A percentile compares a stretch with the other conserved stretches of the same genome.
These are phyloP conservation scores for Harringtonia aguacate DNA, from an alignment of 2,329 filamentous ascomycete species.

Conservation along the genomic window DNA sequence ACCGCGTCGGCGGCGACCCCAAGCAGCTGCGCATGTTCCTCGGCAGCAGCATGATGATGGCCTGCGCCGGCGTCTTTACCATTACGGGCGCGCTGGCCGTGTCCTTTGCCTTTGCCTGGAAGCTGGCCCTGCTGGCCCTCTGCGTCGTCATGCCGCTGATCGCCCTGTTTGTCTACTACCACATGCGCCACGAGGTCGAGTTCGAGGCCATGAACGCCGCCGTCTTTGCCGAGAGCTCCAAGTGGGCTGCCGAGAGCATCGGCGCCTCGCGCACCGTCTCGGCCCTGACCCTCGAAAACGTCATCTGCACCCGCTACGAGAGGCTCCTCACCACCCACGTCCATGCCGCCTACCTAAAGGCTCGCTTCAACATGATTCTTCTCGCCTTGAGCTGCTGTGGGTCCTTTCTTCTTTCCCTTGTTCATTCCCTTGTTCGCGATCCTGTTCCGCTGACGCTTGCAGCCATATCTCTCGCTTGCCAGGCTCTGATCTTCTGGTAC, in stretches of 20 bases:
- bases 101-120: slow-evolving; percentile 66
- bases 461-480: slow-evolving; percentile 43
- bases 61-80: slow-evolving; percentile 52
- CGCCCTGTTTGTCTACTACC: slow-evolving; percentile 35
- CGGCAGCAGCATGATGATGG: slow-evolving; percentile 52
- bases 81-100: slow-evolving; percentile 55
- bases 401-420: slow-evolving; percentile 15
- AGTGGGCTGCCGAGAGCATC: slow-evolving; percentile 66
- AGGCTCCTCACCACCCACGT: slow-evolving; percentile 49
- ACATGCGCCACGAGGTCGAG: slow-evolving; percentile 44
- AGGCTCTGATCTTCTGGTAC: slow-evolving; percentile 58
- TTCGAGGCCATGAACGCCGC: slow-evolving; percentile 59
- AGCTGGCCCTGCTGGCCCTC: slow-evolving; percentile 56
- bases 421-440: not conserved
- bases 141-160: slow-evolving; percentile 48
- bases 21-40: slow-evolving; percentile 52
- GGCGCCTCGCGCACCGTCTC: slow-evolving; percentile 64
- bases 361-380: slow-evolving; percentile 50
- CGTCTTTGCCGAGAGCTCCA: slow-evolving; percentile 61
- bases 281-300: slow-evolving; percentile 57
- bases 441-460: not conserved
- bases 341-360: slow-evolving; percentile 45
- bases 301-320: slow-evolving; percentile 52
- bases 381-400: slow-evolving; percentile 59
- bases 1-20: slow-evolving; percentile 44